Evolutionary conservation across 2,329 filamentous ascomycete species (phyloP), one percentile per base, ranked within the genome.

Genomic region (Chaetomiaceae sp.): DNA sequence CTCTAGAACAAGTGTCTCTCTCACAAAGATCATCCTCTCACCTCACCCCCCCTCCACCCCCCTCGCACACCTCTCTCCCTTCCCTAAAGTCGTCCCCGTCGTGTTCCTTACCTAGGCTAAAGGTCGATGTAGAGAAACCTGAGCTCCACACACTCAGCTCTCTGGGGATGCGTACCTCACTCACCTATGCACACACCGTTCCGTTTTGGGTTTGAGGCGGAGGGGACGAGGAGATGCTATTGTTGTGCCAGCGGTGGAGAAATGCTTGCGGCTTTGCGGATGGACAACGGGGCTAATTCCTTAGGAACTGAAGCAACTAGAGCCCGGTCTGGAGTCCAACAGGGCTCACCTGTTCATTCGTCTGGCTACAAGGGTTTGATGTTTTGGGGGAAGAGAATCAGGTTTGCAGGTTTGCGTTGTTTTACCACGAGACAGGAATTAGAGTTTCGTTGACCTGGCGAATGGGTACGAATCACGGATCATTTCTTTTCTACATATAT

Each of bases 291-390:
- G 55, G 55, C 58, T 60, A 60, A 60, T 60, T 59, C 43, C 50
- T 59, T 57, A 59, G 58, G 56, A 60, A 59, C 50, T 59, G 54
- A 60, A 58, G 58, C 45, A 59, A 58, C 54, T 60, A 59, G 45
- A 48, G 36, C 17, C 36, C 36, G 38, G 30, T 41, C 32, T 15
- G 19, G 22, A 47, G 48, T 33, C 22, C 41, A 17, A 15, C 17
- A 20, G 38, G 40, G 40, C 50, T 27, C 26, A 33, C n/a, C 18
- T 18, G 39, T 37, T 22, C 22, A 24, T 24, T 49, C 18, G 1
- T 42, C 33, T 33, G 27, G 38, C 32, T 45, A 35, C 38, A 14
- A 14, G 37, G 14, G 24, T n/a, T n/a, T n/a, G n/a, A n/a, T n/a
- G n/a, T n/a, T n/a, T n/a, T n/a, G n/a, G n/a, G n/a, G n/a, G n/a